Percentiles rank a stretch among this genome's conserved stretches.
Conservation (phyloP, 139 green algal genomes). For the Chlorella sorokiniana region DNA sequence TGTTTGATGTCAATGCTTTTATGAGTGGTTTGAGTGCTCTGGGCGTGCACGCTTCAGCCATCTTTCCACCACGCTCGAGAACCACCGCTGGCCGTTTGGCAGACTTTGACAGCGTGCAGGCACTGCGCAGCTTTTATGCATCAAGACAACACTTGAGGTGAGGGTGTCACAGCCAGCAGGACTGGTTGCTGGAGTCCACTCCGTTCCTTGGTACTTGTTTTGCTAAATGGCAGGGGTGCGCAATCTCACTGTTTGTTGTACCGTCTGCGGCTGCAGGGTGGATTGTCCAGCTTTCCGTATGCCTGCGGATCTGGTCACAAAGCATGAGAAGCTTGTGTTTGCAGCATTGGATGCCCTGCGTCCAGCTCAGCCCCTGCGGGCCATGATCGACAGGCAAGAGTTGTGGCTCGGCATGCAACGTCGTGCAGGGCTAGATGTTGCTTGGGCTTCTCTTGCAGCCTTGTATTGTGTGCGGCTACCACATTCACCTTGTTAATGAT, state of each 20-base stretch:
- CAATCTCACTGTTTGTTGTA: too few relatives aligned
- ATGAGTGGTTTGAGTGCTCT: not conserved
- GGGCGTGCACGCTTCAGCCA: not conserved
- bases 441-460: not conserved
- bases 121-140: not conserved
- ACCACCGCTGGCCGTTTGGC: not conserved
- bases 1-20: not conserved
- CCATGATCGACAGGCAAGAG: not conserved
- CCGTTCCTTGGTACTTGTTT: too few relatives aligned
- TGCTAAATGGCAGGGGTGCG: too few relatives aligned
- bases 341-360: slow-evolving; percentile 6
- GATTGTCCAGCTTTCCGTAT: slow-evolving; percentile 11
- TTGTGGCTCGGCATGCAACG: not conserved
- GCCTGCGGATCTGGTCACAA: not conserved
- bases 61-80: not conserved
- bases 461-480: not conserved
- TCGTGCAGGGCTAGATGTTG: not conserved
- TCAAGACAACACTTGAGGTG: not conserved
- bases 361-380: not conserved
- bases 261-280: not conserved
- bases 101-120: not conserved
- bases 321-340: not conserved
- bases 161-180: too few relatives aligned
- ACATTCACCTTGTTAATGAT: not conserved
- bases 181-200: too few relatives aligned